Evolutionary conservation across 441 rosid species (phyloP).

Genomic region (Pelargonium cotyledonis): DNA sequence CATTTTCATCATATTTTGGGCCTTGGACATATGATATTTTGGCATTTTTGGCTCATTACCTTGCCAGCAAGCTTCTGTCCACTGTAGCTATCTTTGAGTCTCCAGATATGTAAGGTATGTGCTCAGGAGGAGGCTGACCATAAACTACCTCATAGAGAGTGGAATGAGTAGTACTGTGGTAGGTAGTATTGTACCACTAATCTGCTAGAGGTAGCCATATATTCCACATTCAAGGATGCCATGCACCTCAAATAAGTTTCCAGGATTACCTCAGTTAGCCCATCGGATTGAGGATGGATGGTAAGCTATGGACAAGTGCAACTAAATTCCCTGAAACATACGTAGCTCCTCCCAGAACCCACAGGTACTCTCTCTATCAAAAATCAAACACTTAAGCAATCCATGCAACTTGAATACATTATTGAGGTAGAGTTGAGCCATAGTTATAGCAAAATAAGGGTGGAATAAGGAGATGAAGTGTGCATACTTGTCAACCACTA

Average conservation of each 20-base stretch:
- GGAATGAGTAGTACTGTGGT: background rate
- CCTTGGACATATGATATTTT: background rate
- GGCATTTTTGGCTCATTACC: background rate
- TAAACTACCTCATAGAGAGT: background rate
- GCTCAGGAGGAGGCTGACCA: background rate
- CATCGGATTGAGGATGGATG: background rate
- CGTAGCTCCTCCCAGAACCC: background rate
- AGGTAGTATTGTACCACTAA: background rate
- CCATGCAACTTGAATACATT: slow-evolving; percentile 6
- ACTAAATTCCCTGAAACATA: background rate
- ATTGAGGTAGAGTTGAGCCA: background rate
- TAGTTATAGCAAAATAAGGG: background rate
- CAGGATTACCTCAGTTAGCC: slow-evolving; percentile 9
- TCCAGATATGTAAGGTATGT: background rate
- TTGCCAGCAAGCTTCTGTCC: background rate
- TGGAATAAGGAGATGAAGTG: background rate
- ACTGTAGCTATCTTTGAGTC: background rate
- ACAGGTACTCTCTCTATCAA: background rate
- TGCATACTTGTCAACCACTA: slow-evolving; percentile 10
- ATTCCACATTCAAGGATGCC: background rate
- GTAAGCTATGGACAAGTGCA: background rate
- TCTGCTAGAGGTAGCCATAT: background rate
- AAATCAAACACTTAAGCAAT: background rate
- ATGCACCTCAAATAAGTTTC: background rate
- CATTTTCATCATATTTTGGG: background rate